phyloP scores from a whole-genome alignment of 805 yeast species.

The Candida pseudofarinosa region DNA sequence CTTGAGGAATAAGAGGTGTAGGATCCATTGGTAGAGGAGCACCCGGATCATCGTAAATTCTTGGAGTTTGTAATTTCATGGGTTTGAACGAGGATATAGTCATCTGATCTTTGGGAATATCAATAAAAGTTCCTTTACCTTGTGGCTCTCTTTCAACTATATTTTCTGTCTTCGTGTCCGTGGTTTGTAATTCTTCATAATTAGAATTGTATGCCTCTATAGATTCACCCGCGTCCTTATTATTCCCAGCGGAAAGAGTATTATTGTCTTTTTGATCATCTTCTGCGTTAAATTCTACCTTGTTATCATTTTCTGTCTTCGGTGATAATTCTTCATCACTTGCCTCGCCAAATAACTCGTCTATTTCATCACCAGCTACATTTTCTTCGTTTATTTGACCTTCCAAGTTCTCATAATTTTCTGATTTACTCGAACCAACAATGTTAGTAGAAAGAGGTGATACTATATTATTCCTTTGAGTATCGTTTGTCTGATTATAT shows the following conservation, averaged over 20 bases:
- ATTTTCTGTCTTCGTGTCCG: constrained; percentile 1
- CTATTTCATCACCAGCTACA: constrained; percentile 22
- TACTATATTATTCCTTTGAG: not conserved
- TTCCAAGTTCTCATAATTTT: not conserved
- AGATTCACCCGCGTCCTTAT: not conserved
- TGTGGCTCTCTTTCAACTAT: not conserved
- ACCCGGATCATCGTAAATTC: constrained; percentile 73
- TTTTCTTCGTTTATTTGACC: constrained; percentile 4
- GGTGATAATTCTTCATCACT: constrained; percentile 18
- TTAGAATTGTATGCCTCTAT: not conserved
- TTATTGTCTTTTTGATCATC: too few relatives aligned
- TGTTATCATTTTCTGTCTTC: too few relatives aligned
- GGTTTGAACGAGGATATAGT: constrained; percentile 25
- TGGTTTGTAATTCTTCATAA: not conserved
- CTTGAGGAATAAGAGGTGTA: constrained; percentile 40
- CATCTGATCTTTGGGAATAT: constrained; percentile 59
- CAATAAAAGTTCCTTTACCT: constrained; percentile 23
- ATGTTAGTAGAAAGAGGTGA: not conserved
- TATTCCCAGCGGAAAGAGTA: too few relatives aligned
- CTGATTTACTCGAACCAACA: not conserved
- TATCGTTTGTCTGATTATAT: not conserved
- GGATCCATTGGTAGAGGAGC: constrained; percentile 68
- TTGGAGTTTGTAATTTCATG: constrained; percentile 34
- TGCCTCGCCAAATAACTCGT: constrained; percentile 32
- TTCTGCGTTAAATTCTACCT: too few relatives aligned